A percentile compares a stretch with the other conserved stretches of the same genome.
Conservation (phyloP, 2,329 filamentous ascomycete genomes). For the Ophiocordyceps australis region DNA sequence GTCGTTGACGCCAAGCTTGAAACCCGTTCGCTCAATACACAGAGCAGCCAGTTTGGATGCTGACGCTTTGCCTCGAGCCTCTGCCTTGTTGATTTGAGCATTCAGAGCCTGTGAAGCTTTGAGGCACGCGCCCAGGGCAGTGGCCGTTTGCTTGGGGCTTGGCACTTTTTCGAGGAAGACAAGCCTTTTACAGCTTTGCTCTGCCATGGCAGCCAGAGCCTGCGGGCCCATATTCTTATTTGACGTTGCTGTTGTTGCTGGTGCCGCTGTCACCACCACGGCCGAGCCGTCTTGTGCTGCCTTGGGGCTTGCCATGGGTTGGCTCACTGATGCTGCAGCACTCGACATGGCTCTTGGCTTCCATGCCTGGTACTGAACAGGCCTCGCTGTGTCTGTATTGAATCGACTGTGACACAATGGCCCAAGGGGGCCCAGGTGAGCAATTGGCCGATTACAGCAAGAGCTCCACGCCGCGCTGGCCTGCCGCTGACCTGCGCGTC, state of each 20-base stretch:
- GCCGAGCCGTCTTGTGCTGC: too few relatives aligned
- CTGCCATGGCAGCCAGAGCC: conserved; percentile 20
- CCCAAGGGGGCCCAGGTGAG: too few relatives aligned
- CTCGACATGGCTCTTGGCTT: too few relatives aligned
- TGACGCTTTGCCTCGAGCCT: conserved; percentile 22
- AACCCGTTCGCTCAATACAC: conserved; percentile 15
- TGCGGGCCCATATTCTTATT: conserved; percentile 16
- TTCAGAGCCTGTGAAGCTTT: conserved; percentile 24
- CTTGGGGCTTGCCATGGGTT: too few relatives aligned
- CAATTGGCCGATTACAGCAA: too few relatives aligned
- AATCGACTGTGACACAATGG: too few relatives aligned
- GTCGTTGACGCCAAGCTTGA: conserved; percentile 11
- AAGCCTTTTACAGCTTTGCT: conserved; percentile 23
- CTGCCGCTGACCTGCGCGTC: too few relatives aligned
- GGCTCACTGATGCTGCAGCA: too few relatives aligned
- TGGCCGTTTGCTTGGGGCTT: conserved; percentile 20
- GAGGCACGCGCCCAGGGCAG: conserved; percentile 24
- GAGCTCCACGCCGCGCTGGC: too few relatives aligned
- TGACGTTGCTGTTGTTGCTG: conserved; percentile 5
- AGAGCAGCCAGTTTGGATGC: conserved; percentile 35
- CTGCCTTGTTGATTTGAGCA: conserved; percentile 18
- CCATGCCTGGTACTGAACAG: too few relatives aligned
- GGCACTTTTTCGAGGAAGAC: conserved; percentile 25
- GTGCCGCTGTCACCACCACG: conserved; percentile 3
- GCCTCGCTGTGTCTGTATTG: too few relatives aligned